phyloP scores from a whole-genome alignment of 495 filamentous ascomycete species.

The Clavariopsis aquatica region DNA sequence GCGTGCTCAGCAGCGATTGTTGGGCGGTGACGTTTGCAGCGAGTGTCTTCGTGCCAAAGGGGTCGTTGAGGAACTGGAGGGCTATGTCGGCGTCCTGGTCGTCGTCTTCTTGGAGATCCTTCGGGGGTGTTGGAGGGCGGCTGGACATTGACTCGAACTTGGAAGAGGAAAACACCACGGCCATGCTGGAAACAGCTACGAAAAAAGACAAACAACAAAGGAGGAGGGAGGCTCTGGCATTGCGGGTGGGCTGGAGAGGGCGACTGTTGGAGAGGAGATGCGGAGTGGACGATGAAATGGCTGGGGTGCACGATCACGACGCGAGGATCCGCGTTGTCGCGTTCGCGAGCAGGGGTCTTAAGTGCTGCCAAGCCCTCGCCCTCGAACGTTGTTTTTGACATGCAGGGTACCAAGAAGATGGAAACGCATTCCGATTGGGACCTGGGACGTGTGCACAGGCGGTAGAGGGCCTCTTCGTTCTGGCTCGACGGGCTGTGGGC shows the following conservation, averaged over 20 bases:
- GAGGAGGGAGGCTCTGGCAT: conserved; percentile 10
- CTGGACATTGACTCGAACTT: conserved; percentile 47
- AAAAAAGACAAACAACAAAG: conserved; percentile 22
- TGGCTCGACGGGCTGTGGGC: no score
- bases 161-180: conserved; percentile 42
- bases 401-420: no score
- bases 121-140: conserved; percentile 65
- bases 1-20: conserved; percentile 46
- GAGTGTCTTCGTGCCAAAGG: conserved; percentile 31
- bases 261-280: background rate
- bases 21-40: conserved; percentile 6
- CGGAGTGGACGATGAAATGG: conserved; percentile 11
- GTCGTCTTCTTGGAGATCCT: conserved; percentile 49
- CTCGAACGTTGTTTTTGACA: no score
- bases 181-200: conserved; percentile 36
- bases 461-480: no score
- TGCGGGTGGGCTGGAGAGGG: conserved; percentile 1
- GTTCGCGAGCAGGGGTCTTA: background rate
- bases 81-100: conserved; percentile 41
- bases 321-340: background rate
- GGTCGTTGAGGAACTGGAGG: conserved; percentile 44
- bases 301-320: conserved; percentile 7
- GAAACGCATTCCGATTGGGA: no score
- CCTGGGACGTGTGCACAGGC: no score
- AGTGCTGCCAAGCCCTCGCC: background rate